phyloP scores from a whole-genome alignment of 2,329 filamentous ascomycete genomes.

The Fusarium nelsonii region DNA sequence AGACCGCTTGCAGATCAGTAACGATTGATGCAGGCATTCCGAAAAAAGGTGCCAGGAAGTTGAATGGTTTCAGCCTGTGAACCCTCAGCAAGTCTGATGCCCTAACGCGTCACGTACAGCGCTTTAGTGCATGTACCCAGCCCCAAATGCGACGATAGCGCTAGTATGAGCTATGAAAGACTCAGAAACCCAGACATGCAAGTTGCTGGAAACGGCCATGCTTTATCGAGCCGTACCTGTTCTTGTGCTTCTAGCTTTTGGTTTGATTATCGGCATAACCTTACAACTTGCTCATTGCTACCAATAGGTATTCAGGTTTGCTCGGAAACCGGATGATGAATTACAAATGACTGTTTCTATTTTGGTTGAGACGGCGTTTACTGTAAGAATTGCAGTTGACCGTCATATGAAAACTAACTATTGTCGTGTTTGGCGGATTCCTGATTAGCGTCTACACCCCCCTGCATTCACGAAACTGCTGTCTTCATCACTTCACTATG shows the following conservation, averaged over 20 bases:
- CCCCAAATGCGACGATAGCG: conserved; percentile 32
- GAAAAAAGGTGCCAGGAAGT: conserved; percentile 25
- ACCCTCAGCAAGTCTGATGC: conserved; percentile 39
- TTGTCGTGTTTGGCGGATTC: conserved; percentile 1
- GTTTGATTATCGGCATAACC: conserved; percentile 14
- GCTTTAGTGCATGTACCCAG: conserved; percentile 39
- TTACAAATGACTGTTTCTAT: background rate
- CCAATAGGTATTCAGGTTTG: background rate
- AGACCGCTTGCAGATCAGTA: conserved; percentile 46
- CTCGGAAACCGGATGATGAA: background rate
- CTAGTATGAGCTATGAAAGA: conserved; percentile 20
- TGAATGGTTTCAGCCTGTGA: conserved; percentile 42
- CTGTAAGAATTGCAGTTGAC: background rate
- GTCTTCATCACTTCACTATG: conserved; percentile 6
- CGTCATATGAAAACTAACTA: conserved; percentile 7
- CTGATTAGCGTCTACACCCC: conserved; percentile 9
- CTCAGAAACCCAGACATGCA: conserved; percentile 36
- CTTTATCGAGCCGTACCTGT: background rate
- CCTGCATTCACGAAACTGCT: conserved; percentile 2
- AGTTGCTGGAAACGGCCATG: conserved; percentile 41
- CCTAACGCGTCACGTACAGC: conserved; percentile 37
- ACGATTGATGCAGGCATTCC: conserved; percentile 35
- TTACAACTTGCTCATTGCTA: background rate
- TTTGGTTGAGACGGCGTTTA: background rate
- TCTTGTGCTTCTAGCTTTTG: conserved; percentile 10